Percentiles rank a stretch among this genome's conserved stretches.
These are phyloP conservation scores for Phoma sp. DNA, from an alignment of 2,329 filamentous ascomycete genomes.

Conservation along the genomic window DNA sequence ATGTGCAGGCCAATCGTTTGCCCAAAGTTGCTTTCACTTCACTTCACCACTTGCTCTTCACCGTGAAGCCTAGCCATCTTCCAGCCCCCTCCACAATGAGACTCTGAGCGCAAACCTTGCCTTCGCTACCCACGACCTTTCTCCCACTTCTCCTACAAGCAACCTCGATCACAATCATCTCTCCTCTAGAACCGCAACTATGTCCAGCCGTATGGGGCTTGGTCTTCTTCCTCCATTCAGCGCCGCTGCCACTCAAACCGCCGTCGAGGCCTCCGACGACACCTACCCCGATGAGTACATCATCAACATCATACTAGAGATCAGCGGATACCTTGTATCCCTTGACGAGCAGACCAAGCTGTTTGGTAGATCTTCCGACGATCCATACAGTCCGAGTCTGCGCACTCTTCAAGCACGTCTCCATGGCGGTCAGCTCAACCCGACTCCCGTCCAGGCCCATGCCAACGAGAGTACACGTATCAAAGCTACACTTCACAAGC, in stretches of 20 bases:
- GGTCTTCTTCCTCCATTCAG: conserved; percentile 18
- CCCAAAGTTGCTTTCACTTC: conserved; percentile 20
- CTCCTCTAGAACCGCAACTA: neutral
- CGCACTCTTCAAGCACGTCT: conserved; percentile 41
- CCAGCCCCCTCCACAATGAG: conserved; percentile 17
- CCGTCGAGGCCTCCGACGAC: conserved; percentile 12
- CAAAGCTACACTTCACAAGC: conserved; percentile 56
- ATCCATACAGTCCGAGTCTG: conserved; percentile 38
- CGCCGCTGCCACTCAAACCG: conserved; percentile 22
- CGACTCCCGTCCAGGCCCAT: conserved; percentile 21
- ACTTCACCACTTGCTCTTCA: conserved; percentile 2
- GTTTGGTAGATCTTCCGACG: conserved; percentile 10
- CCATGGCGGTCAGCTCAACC: conserved; percentile 34
- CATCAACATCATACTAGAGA: conserved; percentile 17
- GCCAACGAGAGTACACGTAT: conserved; percentile 19
- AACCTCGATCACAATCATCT: neutral
- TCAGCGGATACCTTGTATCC: conserved; percentile 22
- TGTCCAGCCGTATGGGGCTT: neutral
- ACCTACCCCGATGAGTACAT: conserved; percentile 20
- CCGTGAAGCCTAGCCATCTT: neutral
- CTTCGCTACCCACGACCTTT: neutral
- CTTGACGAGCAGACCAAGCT: conserved; percentile 19
- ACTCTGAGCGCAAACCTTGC: neutral
- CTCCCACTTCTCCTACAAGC: neutral
- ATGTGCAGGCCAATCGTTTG: conserved; percentile 9